Conservation (phyloP, 2,329 filamentous ascomycete genomes). For the Periconia macrospinosa region DNA sequence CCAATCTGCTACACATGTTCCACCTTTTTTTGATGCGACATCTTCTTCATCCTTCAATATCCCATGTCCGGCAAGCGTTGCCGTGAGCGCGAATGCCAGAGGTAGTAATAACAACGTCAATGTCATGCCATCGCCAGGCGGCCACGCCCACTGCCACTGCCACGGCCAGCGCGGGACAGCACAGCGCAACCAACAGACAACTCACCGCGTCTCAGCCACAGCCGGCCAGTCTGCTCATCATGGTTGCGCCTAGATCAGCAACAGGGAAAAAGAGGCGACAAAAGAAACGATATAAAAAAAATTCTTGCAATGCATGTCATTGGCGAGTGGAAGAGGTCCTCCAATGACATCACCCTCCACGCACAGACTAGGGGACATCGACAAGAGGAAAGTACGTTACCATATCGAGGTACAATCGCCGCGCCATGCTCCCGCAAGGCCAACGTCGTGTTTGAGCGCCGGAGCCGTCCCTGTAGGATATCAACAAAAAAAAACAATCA, state of each 20-base stretch:
- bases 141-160: slow-evolving; percentile 4
- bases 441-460: slow-evolving; percentile 12
- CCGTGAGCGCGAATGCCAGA: too few relatives aligned
- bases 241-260: background rate
- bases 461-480: slow-evolving; percentile 6
- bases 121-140: slow-evolving; percentile 19
- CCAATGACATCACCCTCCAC: slow-evolving; percentile 25
- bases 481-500: background rate
- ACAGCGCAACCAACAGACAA: slow-evolving; percentile 23
- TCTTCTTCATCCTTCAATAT: background rate
- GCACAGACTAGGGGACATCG: slow-evolving; percentile 11
- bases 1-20: slow-evolving; percentile 19
- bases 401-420: slow-evolving; percentile 7
- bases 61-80: too few relatives aligned
- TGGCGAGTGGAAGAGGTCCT: slow-evolving; percentile 1
- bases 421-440: slow-evolving; percentile 19
- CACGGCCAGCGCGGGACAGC: slow-evolving; percentile 7
- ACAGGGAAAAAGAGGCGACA: background rate
- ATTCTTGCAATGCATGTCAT: background rate
- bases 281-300: background rate
- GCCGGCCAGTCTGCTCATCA: slow-evolving; percentile 2
- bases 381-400: slow-evolving; percentile 8
- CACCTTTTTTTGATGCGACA: background rate
- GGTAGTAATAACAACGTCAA: slow-evolving; percentile 1
- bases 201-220: slow-evolving; percentile 21